These are phyloP conservation scores for Alloteropsis angusta DNA, from an alignment of 202 grass and related monocot species.

Conservation along the genomic window DNA sequence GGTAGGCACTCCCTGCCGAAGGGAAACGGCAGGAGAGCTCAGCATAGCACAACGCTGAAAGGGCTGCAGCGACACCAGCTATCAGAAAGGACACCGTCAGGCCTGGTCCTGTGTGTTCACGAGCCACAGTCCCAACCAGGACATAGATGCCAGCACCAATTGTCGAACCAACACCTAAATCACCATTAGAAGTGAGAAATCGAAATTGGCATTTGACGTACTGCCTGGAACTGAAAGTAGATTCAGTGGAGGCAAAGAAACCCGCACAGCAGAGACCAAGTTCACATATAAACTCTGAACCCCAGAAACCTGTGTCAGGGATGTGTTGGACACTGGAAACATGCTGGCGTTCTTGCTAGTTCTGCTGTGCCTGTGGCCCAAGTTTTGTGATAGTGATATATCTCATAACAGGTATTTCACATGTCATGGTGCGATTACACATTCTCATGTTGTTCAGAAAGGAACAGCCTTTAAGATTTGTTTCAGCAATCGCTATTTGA, in stretches of 20 bases:
- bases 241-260: background rate
- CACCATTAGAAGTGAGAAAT: background rate
- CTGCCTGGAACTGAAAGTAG: background rate
- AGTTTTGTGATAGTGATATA: background rate
- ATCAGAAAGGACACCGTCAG: constrained; percentile 77
- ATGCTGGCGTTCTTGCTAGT: background rate
- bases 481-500: background rate
- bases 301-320: background rate
- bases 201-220: background rate
- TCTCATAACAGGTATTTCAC: background rate
- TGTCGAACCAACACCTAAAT: constrained; percentile 68
- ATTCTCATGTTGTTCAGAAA: background rate
- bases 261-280: too few relatives aligned
- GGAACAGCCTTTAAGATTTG: background rate
- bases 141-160: constrained; percentile 90
- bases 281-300: background rate
- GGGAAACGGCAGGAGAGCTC: constrained; percentile 88
- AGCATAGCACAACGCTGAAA: constrained; percentile 78
- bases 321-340: background rate
- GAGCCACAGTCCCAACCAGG: constrained; percentile 80
- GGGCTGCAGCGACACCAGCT: constrained; percentile 69
- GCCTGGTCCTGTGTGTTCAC: constrained; percentile 69
- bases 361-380: background rate
- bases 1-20: constrained; percentile 82
- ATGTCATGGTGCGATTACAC: background rate